Evolutionary conservation across 768 basidiomycete species (phyloP), one percentile per base, ranked within the genome.

Genomic region (Fomitopsis pulvina): DNA sequence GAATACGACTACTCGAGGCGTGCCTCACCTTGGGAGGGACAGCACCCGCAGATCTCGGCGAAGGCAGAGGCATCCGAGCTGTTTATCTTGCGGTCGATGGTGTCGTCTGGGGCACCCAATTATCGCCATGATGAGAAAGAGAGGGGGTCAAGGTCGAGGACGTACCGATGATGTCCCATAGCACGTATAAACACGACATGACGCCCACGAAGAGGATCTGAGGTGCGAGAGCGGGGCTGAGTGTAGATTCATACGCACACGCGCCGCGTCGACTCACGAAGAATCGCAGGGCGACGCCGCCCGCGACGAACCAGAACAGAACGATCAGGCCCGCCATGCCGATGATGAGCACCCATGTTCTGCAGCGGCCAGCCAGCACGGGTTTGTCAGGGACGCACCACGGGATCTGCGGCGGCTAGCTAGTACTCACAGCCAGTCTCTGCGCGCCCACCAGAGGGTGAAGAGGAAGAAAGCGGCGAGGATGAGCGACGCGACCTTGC

Each of bases 41-140:
- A 92, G 66, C 90, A 93, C 21, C 88, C 90, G 58, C 87, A 93
- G 41, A 90, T 80, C 16, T 82, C 71, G 2, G 92, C 87, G 58
- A 92, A 95, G 8, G 82, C 81, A 3, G 84, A 83, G 0, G 92
- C 92, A 60, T 95, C 92, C 16, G 87, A 89, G n/a, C 77, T 76
- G 57, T 93, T 92, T 53, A 88, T 81, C 64, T 91, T 91, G 41
- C 89, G 75, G 2, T 83, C 78, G 44, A 92, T 79, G 10, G 90
- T 92, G 58, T 92, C 90, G 63, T 91, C 92, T 86, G 58, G 18
- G 44, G 28, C 21, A 10, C 48, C 2, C 28, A 43, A 45, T n/a
- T 10, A 25, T 7, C 9, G n/a, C 16, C n/a, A 24, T 20, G 3
- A 10, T 16, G 6, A 28, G n/a, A 26, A 26, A 9, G 24, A 18